Conservation (phyloP, 257 asterid species). For the Ilex asprella region DNA sequence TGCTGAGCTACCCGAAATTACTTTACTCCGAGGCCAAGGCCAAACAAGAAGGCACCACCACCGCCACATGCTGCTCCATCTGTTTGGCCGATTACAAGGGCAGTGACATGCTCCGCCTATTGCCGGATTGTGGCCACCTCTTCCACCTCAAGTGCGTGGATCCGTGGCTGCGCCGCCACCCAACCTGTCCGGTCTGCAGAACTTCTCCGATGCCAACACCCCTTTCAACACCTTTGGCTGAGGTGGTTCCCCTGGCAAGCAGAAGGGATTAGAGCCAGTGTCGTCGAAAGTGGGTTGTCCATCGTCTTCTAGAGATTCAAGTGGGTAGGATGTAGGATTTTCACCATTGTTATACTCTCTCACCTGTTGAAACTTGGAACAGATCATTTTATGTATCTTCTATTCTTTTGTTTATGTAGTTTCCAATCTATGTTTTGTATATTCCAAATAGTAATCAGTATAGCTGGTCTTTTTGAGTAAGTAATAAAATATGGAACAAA, state of each 20-base stretch:
- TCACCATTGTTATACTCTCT: too few relatives aligned
- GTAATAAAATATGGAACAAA: too few relatives aligned
- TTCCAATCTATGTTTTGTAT: too few relatives aligned
- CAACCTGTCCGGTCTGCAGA: constrained; percentile 89
- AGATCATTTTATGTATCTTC: too few relatives aligned
- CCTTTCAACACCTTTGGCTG: constrained; percentile 66
- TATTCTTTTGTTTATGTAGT: too few relatives aligned
- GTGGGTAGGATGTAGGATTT: too few relatives aligned
- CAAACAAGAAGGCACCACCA: constrained; percentile 34
- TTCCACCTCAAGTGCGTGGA: constrained; percentile 80
- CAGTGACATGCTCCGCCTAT: constrained; percentile 42
- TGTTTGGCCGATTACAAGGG: constrained; percentile 73
- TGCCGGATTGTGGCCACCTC: constrained; percentile 85
- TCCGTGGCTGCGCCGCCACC: constrained; percentile 82
- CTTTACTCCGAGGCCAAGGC: constrained; percentile 59
- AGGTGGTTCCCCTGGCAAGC: constrained; percentile 65
- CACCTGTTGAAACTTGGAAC: too few relatives aligned
- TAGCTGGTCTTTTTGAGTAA: too few relatives aligned
- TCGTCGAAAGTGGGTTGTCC: too few relatives aligned
- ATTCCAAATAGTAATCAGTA: too few relatives aligned
- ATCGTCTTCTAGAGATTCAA: too few relatives aligned
- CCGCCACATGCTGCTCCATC: constrained; percentile 66
- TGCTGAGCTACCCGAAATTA: constrained; percentile 55
- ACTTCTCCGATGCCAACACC: constrained; percentile 87
- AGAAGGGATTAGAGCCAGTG: constrained; percentile 12